A percentile compares a stretch with the other conserved stretches of the same genome.
Evolutionary conservation across 192 early-diverging fungal species (phyloP).

Genomic region (Mortierella hygrophila): DNA sequence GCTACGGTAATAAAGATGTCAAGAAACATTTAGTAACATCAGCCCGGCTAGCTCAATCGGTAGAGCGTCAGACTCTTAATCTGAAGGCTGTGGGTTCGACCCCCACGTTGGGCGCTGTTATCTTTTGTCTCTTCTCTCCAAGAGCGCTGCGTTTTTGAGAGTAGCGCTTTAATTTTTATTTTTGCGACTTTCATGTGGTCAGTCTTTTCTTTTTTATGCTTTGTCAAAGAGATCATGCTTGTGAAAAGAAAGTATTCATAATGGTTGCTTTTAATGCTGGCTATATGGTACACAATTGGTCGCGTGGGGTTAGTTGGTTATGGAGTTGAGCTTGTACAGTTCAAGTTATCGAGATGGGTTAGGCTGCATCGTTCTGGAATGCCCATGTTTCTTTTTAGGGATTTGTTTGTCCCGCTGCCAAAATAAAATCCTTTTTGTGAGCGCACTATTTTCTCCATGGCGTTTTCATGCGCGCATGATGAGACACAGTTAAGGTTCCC

Average conservation of each 20-base stretch:
- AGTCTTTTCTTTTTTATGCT: too few relatives aligned
- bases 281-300: too few relatives aligned
- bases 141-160: too few relatives aligned
- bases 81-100: constrained; percentile 92
- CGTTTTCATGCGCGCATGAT: neutral
- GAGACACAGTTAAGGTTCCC: too few relatives aligned
- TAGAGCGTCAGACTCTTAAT: constrained; percentile 91
- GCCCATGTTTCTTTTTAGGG: neutral
- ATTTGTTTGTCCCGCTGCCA: constrained; percentile 1
- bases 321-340: neutral
- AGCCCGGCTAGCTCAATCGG: constrained; percentile 81
- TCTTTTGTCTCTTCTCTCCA: too few relatives aligned
- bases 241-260: neutral
- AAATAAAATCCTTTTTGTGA: neutral
- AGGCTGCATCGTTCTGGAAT: neutral
- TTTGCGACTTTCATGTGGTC: neutral
- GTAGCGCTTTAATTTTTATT: neutral
- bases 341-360: neutral
- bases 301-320: too few relatives aligned
- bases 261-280: neutral
- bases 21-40: neutral
- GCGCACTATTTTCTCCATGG: neutral
- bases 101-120: constrained; percentile 77
- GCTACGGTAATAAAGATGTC: too few relatives aligned
- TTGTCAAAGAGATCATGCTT: too few relatives aligned